Evolutionary conservation across 2,329 filamentous ascomycete species (phyloP).

Genomic region (Neopestalotiopsis sp.): DNA sequence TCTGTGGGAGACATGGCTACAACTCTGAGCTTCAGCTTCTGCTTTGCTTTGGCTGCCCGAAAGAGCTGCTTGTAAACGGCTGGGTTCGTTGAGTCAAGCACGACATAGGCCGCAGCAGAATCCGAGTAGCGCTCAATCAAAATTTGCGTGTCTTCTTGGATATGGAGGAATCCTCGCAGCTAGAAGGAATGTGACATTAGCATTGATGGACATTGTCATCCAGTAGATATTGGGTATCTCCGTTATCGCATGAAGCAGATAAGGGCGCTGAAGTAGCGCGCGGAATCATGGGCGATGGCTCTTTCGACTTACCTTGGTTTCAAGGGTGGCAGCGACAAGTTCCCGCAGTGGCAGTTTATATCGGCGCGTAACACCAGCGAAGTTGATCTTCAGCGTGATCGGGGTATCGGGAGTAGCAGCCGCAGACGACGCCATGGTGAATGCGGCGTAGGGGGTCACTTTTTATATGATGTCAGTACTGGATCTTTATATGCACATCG

Average conservation of each 20-base stretch:
- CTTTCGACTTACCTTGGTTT: slow-evolving; percentile 76
- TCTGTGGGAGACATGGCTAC: background rate
- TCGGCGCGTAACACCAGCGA: slow-evolving; percentile 77
- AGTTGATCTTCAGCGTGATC: slow-evolving; percentile 85
- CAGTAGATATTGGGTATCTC: too few species aligned
- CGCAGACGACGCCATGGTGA: slow-evolving; percentile 43
- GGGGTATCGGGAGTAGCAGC: slow-evolving; percentile 64
- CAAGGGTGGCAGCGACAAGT: slow-evolving; percentile 74
- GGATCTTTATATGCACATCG: background rate
- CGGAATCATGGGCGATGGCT: background rate
- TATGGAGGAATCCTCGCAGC: slow-evolving; percentile 73
- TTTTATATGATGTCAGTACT: background rate
- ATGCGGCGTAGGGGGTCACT: slow-evolving; percentile 6
- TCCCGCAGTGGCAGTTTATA: slow-evolving; percentile 92
- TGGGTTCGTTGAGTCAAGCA: slow-evolving; percentile 77
- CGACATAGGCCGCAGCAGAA: slow-evolving; percentile 81
- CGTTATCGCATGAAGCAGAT: too few species aligned
- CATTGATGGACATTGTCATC: background rate
- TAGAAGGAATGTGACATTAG: slow-evolving; percentile 39
- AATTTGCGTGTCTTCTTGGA: slow-evolving; percentile 66
- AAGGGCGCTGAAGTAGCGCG: background rate
- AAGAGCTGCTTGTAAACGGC: slow-evolving; percentile 96
- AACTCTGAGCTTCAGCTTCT: slow-evolving; percentile 90
- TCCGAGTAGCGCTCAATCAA: slow-evolving; percentile 94
- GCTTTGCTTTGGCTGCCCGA: slow-evolving; percentile 95